These are phyloP conservation scores for Guillardia theta DNA, from an alignment of 78 protist genomes.

Conservation along the genomic window DNA sequence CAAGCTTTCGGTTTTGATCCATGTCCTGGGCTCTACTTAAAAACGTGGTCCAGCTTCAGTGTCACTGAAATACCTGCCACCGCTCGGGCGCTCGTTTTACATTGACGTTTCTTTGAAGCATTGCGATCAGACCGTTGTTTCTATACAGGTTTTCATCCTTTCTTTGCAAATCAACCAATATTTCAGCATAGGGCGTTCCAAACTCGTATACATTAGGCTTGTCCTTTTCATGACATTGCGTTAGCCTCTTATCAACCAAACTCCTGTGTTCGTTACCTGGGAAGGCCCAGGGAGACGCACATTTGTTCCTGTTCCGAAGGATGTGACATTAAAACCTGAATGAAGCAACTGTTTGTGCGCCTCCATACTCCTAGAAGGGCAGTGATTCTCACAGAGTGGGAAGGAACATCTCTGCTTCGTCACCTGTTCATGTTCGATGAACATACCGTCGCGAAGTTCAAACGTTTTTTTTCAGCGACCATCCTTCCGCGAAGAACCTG, in stretches of 20 bases:
- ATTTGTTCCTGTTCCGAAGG: neutral
- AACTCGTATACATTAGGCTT: conserved; percentile 71
- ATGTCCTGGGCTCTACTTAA: no score
- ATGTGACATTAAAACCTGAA: neutral
- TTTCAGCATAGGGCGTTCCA: conserved; percentile 59
- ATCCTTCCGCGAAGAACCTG: no score
- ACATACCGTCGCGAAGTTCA: conserved; percentile 52
- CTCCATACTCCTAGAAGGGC: neutral
- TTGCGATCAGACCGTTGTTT: conserved; percentile 53
- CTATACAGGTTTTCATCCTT: conserved; percentile 50
- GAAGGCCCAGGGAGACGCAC: neutral
- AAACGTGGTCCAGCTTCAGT: no score
- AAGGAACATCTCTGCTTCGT: no score
- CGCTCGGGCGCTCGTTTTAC: conserved; percentile 75
- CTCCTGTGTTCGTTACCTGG: no score
- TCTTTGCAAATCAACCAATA: neutral
- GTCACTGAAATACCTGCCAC: no score
- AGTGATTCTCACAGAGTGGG: conserved; percentile 41
- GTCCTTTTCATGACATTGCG: no score
- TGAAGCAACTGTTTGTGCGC: neutral
- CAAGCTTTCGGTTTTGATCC: no score
- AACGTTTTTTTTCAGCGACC: no score
- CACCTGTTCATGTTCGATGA: conserved; percentile 59
- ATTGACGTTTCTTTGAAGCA: conserved; percentile 68
- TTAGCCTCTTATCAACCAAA: no score